Base-by-base conservation (phyloP, 1,139 yeast genomes). In the Lodderomyces theae region DNA sequence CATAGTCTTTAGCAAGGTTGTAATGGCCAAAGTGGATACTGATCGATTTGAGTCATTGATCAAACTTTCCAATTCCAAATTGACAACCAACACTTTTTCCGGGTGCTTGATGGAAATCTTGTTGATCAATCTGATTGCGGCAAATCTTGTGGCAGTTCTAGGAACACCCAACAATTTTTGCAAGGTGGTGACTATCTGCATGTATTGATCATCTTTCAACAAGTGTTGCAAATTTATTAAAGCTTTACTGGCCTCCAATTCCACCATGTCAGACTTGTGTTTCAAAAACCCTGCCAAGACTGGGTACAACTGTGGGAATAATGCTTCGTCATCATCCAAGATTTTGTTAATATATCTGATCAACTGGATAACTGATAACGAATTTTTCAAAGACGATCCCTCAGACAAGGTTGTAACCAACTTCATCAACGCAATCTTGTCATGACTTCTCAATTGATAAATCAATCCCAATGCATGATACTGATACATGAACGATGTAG, bases 11-110 rank as follows among this genome's bases (percentile, higher is more conserved):
- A 92, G 79, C 57, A 92, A 74, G 3, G 97, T 92, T 34, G 98
- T 92, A 60, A 92, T 92, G 23, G 98, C 97, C 63, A 89, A 90
- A n/a, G 98, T 92, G n/a, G 97, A 92, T 52, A 92, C 82, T 31
- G 96, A 84, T 64, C 96, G 80, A 64, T 87, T 89, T 30, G 89
- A 61, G 63, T 92, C 97, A 60, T 85, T 84, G 53, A 94, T 88
- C 60, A 92, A 76, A 30, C 80, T 71, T 65, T 92, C 98, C 57
- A 92, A 77, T 61, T 89, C 97, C 42, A 76, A 69, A 58, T 87
- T 90, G 31, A 71, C 74, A 35, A 79, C 79, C 53, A 86, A 74
- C 38, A 86, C 81, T 53, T 79, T 79, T 52, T 86, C 90, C 11
- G 97, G 96, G 51, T 81, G 80, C 51, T 74, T 78, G 74, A 85